Evolutionary conservation across 176 grass and related monocot genomes (phyloP).

Genomic region (Cenchrus americanus): DNA sequence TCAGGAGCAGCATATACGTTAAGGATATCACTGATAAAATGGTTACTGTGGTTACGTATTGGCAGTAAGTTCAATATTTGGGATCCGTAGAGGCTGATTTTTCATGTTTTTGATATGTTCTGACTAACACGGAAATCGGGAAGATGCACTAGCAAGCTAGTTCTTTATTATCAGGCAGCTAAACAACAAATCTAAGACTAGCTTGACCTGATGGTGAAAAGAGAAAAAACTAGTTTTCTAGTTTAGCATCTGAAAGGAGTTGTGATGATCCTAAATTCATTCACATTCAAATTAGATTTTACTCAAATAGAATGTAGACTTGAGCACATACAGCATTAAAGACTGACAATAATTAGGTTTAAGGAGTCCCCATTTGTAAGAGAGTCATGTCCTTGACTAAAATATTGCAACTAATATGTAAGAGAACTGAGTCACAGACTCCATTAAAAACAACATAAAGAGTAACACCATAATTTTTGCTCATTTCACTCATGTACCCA

Average conservation of each 20-base stretch:
- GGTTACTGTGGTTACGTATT: neutral
- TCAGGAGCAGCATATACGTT: neutral
- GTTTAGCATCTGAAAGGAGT: slow-evolving; percentile 11
- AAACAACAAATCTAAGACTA: slow-evolving; percentile 6
- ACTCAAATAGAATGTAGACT: neutral
- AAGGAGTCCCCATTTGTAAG: neutral
- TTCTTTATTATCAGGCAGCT: slow-evolving; percentile 9
- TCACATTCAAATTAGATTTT: neutral
- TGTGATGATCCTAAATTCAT: slow-evolving; percentile 19
- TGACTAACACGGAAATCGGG: neutral
- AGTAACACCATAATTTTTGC: neutral
- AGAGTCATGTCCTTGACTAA: neutral
- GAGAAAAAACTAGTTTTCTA: neutral
- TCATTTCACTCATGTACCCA: neutral
- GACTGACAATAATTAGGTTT: slow-evolving; percentile 13
- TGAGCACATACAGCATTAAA: neutral
- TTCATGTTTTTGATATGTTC: neutral
- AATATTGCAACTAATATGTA: neutral
- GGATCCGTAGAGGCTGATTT: neutral
- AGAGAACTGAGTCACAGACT: neutral
- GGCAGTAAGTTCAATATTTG: neutral
- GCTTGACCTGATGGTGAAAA: neutral
- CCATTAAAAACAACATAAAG: neutral
- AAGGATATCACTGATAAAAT: neutral
- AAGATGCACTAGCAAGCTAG: slow-evolving; percentile 30